Percentiles rank a stretch among this genome's conserved stretches.
phyloP scores from a whole-genome alignment of 306 rosid species.

The Vicia villosa region DNA sequence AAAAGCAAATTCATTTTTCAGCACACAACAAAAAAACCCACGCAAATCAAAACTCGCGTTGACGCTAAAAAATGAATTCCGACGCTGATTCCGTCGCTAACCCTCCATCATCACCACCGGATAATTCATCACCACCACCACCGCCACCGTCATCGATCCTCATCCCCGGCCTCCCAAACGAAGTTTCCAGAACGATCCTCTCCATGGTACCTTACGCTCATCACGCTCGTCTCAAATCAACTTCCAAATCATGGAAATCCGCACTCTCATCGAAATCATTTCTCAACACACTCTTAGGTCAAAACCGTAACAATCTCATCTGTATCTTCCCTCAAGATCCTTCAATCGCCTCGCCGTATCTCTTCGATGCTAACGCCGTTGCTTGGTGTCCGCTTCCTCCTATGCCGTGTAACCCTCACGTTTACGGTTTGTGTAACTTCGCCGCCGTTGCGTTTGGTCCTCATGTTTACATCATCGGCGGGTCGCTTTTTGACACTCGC shows the following conservation, averaged over 20 bases:
- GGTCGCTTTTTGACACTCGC: constrained; percentile 84
- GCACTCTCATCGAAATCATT: constrained; percentile 61
- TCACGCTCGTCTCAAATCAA: constrained; percentile 63
- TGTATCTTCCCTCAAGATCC: constrained; percentile 88
- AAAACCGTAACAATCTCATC: constrained; percentile 51
- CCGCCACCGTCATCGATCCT: constrained; percentile 15
- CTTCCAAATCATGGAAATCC: constrained; percentile 69
- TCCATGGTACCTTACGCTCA: constrained; percentile 63
- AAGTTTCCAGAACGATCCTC: constrained; percentile 57
- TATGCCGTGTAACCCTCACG: constrained; percentile 74
- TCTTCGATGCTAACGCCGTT: constrained; percentile 63
- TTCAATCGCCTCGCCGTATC: constrained; percentile 58
- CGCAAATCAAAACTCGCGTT: background rate
- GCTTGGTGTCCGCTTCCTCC: constrained; percentile 85
- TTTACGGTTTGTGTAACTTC: constrained; percentile 86
- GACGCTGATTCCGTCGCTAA: background rate
- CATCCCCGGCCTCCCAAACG: constrained; percentile 82
- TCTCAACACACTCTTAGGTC: constrained; percentile 42
- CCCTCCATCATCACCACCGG: constrained; percentile 1
- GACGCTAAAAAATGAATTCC: constrained; percentile 15
- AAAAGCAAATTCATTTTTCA: background rate
- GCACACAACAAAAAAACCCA: background rate
- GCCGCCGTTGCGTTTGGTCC: constrained; percentile 60
- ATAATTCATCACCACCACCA: background rate
- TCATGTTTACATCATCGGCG: constrained; percentile 70